Conservation (phyloP, 2,329 filamentous ascomycete genomes). For the Pleomassaria siparia region DNA sequence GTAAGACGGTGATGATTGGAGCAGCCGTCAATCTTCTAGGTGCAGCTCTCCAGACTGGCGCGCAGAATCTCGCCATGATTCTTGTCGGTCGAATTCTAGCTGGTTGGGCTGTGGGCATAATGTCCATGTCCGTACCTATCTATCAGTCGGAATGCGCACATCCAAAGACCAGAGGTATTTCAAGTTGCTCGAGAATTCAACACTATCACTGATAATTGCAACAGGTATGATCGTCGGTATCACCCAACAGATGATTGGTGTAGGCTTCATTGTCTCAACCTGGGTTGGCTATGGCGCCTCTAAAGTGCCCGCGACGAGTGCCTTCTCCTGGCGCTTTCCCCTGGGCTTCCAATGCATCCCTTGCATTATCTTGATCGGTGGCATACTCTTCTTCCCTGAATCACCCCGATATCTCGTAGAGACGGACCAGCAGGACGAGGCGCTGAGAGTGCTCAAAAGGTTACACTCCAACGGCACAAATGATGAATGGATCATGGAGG, state of each 20-base stretch:
- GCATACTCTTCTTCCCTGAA: conserved; percentile 47
- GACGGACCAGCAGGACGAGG: conserved; percentile 59
- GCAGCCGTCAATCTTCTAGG: conserved; percentile 61
- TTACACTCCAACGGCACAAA: conserved; percentile 58
- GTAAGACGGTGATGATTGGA: conserved; percentile 61
- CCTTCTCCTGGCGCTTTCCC: conserved; percentile 47
- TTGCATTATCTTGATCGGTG: conserved; percentile 46
- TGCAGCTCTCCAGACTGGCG: conserved; percentile 60
- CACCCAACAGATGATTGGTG: conserved; percentile 59
- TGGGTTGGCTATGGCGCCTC: conserved; percentile 52
- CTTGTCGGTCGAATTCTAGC: conserved; percentile 60
- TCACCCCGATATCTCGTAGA: conserved; percentile 41
- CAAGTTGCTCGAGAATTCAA: not conserved
- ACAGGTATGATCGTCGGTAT: conserved; percentile 55
- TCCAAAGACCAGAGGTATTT: conserved; percentile 56
- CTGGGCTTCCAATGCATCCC: conserved; percentile 51
- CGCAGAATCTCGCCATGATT: conserved; percentile 59
- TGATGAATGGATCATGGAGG: conserved; percentile 60
- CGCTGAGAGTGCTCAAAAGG: conserved; percentile 46
- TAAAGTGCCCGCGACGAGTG: conserved; percentile 39
- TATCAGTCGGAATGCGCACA: conserved; percentile 66
- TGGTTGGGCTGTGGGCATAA: conserved; percentile 60
- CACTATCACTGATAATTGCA: not conserved
- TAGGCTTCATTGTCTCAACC: conserved; percentile 60
- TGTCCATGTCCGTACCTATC: conserved; percentile 62